Evolutionary conservation across 2,329 filamentous ascomycete species (phyloP), one percentile per base, ranked within the genome.

Genomic region (Neofusicoccum sp.): DNA sequence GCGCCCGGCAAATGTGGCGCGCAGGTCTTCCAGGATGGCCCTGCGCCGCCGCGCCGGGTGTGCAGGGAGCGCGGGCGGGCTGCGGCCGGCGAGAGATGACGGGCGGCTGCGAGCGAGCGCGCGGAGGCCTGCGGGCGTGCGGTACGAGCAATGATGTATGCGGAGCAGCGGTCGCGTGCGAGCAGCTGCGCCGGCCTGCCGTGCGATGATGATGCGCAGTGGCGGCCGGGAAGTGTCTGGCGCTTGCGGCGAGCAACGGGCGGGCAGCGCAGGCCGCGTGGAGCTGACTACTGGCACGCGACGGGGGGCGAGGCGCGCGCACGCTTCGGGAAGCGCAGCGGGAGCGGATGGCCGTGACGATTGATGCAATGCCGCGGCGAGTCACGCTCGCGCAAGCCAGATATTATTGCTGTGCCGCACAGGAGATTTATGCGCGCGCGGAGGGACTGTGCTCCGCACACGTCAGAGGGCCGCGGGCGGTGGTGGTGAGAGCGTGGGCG

Each of bases 361-460:
- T 59, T 59, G 57, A 59, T 59, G 57, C 49, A 59, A 59, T 59
- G 26, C 57, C 57, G 57, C 57, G 49, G 57, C 36, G 36, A 56
- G 44, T 49, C 57, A 40, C 44, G 34, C 31, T 26, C 34, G 41
- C 56, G 43, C 43, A 58, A 48, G 34, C 56, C 43, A 49, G 44
- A 38, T 56, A 56, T 56, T 59, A 16, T 34, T 38, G 56, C 56
- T 59, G 57, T 48, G 57, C 57, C 57, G 57, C 57, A 59, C 57
- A n/a, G 38, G 26, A 41, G 24, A 26, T 41, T 54, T 20, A 54
- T 54, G 49, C 49, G 36, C 34, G 34, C 34, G 20, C 26, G 20
- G 43, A 20, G 9, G 41, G 48, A 53, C 48, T 40, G 33, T 40
- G 34, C 34, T 53, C 34, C 2, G 36, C 40, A 20, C 40, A 43